Evolutionary conservation across 805 yeast genomes (phyloP), one percentile per base, ranked within the genome.

Genomic region (Cyberlindnera mississippiensis): DNA sequence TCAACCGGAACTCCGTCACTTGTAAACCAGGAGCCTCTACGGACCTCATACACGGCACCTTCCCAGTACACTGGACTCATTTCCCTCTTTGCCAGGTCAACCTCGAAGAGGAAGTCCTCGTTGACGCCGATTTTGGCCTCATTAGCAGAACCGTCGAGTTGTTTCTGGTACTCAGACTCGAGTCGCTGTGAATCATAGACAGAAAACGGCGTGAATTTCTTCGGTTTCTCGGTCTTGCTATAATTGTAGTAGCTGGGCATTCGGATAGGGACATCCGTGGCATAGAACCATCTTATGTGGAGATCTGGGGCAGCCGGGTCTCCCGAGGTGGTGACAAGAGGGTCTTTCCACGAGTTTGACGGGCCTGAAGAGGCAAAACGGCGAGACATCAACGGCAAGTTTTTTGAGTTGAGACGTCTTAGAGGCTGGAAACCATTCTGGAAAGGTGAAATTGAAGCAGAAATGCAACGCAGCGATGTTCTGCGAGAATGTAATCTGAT

Each of bases 11-110:
- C 54, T 1, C 78, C 77, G 38, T 75, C 75, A 9, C 73, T 57
- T 28, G 69, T 64, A 58, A 87, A 88, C 98, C 98, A 91, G 1
- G 79, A 60, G 1, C 96, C 96, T 41, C 97, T 66, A 35, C 96
- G 69, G 1, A 91, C 83, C 45, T 85, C 89, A 57, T 80, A 91
- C 0, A 68, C 64, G 0, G 96, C 93, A 1, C 97, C 97, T 7
- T 78, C 80, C 97, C 97, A 91, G 59, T 80, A 91, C 0, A 81
- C 73, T 0, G 98, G 95, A 3, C 63, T 50, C 53, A 90, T 60
- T 37, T 70, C 71, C 61, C 79, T 71, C 6, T 64, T 61, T 1
- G 56, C 48, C 16, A 91, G 46, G 53, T 87, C 78, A 5, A 88
- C 96, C 53, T 79, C 77, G 53, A 85, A 85, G 19, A 91, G 66